phyloP scores from a whole-genome alignment of 176 grass and related monocot species.

The Aegilops speltoides region DNA sequence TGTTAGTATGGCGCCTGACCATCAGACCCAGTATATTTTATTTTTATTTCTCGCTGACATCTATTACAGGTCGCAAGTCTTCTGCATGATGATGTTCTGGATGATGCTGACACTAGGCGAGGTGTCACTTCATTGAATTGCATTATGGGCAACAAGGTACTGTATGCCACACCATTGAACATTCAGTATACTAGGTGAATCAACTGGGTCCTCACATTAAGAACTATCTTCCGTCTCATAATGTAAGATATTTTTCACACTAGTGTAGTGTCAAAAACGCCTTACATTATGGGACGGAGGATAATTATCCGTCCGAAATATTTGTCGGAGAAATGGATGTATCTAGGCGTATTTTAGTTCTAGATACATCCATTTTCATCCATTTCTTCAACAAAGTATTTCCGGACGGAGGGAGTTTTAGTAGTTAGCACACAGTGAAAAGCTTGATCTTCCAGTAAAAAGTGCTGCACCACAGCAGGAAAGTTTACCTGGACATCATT shows the following conservation, averaged over 20 bases:
- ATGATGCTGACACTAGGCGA: slow-evolving; percentile 97
- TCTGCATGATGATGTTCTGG: slow-evolving; percentile 97
- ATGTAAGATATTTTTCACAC: too few relatives aligned
- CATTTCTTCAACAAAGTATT: too few relatives aligned
- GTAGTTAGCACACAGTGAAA: not conserved
- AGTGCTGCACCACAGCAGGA: not conserved
- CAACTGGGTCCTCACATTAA: not conserved
- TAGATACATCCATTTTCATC: too few relatives aligned
- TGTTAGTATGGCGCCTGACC: slow-evolving; percentile 42
- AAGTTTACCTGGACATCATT: not conserved
- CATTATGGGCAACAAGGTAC: slow-evolving; percentile 97
- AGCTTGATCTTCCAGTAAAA: not conserved
- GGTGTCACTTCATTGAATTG: slow-evolving; percentile 89
- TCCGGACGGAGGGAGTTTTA: not conserved
- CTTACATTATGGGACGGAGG: too few relatives aligned
- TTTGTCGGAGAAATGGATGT: too few relatives aligned
- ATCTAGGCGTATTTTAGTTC: too few relatives aligned
- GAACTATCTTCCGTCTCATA: not conserved
- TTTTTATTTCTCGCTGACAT: slow-evolving; percentile 15
- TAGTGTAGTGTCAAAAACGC: too few relatives aligned
- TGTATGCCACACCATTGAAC: not conserved
- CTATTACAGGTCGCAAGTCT: slow-evolving; percentile 81
- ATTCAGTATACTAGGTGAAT: not conserved
- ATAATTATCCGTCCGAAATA: too few relatives aligned
- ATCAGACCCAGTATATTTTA: not conserved